phyloP scores from a whole-genome alignment of 495 filamentous ascomycete genomes.

The Aspergillus diversus region DNA sequence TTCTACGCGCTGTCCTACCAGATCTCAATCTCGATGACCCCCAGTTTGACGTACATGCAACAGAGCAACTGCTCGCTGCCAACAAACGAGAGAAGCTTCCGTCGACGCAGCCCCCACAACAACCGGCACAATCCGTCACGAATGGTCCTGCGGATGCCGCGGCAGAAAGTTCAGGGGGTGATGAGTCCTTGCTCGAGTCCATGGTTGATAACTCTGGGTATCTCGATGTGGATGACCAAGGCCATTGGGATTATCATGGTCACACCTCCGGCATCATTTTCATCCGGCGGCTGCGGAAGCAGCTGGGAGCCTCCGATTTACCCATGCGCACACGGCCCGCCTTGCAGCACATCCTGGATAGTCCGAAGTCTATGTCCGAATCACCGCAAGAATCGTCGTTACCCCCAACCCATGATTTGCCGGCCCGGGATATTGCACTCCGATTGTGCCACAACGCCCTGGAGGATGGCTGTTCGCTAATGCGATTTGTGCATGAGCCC shows the following conservation, averaged over 20 bases:
- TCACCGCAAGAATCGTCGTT: constrained; percentile 58
- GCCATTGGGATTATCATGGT: constrained; percentile 93
- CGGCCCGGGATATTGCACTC: constrained; percentile 66
- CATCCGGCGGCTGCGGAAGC: constrained; percentile 79
- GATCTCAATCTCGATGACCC: constrained; percentile 85
- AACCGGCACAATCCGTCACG: constrained; percentile 17
- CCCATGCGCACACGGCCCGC: constrained; percentile 39
- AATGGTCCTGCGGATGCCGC: constrained; percentile 23
- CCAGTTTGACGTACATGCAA: constrained; percentile 69
- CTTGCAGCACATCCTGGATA: constrained; percentile 62
- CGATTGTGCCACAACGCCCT: constrained; percentile 76
- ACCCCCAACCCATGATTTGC: constrained; percentile 69
- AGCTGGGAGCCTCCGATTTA: constrained; percentile 67
- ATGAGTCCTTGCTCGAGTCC: constrained; percentile 83
- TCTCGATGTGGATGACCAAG: constrained; percentile 88
- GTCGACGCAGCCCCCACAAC: constrained; percentile 12
- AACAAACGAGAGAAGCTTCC: constrained; percentile 33
- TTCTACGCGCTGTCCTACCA: constrained; percentile 80
- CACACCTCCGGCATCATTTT: constrained; percentile 91
- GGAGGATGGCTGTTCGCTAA: constrained; percentile 79
- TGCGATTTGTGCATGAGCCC: constrained; percentile 88
- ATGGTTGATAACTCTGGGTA: constrained; percentile 93
- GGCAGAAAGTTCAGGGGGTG: constrained; percentile 38
- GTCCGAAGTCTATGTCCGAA: constrained; percentile 67
- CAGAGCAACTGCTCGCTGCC: constrained; percentile 47